These are phyloP conservation scores for Suhomyces guaymorum DNA, from an alignment of 1,139 yeast genomes.

Conservation along the genomic window DNA sequence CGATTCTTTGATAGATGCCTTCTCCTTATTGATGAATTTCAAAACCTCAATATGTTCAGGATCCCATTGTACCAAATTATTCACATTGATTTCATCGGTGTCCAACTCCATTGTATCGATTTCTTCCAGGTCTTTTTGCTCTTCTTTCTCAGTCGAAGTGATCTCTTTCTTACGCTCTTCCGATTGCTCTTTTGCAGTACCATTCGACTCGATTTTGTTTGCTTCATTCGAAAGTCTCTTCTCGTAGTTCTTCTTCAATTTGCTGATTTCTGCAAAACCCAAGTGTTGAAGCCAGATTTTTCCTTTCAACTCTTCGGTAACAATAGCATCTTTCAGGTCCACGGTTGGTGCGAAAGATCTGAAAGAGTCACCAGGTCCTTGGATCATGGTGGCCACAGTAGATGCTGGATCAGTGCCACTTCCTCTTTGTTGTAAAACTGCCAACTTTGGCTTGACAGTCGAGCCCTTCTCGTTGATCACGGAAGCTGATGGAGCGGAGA, in stretches of 20 bases:
- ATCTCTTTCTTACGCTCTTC: slow-evolving; percentile 7
- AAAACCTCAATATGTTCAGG: slow-evolving; percentile 33
- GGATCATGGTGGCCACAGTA: slow-evolving; percentile 12
- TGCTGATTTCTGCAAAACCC: slow-evolving; percentile 55
- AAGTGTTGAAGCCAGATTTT: slow-evolving; percentile 78
- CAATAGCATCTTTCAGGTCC: slow-evolving; percentile 70
- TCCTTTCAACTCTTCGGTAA: slow-evolving; percentile 63
- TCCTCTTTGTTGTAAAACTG: slow-evolving; percentile 17
- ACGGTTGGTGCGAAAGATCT: slow-evolving; percentile 76
- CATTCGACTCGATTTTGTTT: too few species aligned
- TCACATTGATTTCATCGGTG: slow-evolving; percentile 29
- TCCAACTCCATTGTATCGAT: slow-evolving; percentile 3
- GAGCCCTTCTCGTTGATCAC: slow-evolving; percentile 6
- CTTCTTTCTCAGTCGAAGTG: slow-evolving; percentile 8
- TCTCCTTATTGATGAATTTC: slow-evolving; percentile 30
- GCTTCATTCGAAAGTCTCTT: too few species aligned
- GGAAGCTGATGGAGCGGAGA: slow-evolving; percentile 5
- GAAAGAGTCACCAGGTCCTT: slow-evolving; percentile 44
- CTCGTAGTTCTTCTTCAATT: slow-evolving; percentile 30
- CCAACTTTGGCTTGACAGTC: slow-evolving; percentile 14
- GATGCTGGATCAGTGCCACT: slow-evolving; percentile 14
- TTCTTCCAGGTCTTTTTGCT: slow-evolving; percentile 8
- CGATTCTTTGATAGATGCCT: slow-evolving; percentile 25
- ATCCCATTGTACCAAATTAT: slow-evolving; percentile 39
- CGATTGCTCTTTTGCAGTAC: slow-evolving; percentile 12